Evolutionary conservation across 176 grass and related monocot genomes (phyloP), one percentile per base, ranked within the genome.

Genomic region (Aegilops umbellulata): DNA sequence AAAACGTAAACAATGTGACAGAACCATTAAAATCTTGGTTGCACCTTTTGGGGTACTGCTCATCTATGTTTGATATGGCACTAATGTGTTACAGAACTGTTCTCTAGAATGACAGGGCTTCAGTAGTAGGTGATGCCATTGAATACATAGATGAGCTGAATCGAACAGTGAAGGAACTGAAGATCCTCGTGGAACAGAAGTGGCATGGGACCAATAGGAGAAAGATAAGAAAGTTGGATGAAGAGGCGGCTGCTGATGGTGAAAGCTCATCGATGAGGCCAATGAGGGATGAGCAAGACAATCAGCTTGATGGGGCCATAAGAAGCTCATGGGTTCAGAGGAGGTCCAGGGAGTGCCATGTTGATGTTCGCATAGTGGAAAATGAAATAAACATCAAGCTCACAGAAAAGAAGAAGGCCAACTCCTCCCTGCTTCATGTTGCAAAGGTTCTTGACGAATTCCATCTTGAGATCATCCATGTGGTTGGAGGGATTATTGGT

Each of bases 301-400:
- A 78, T 69, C 57, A 88, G 47, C 76, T 88, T 35, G 82, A 91
- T 68, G 95, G 65, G 53, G 78, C 79, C 78, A 84, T 91, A 70
- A 91, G 89, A 85, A 97, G 95, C 71, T 93, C 95, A 61, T 95
- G 93, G 93, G 69, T 97, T 69, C 92, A 93, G 35, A 88, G 92
- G 82, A 93, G 85, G 86, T 93, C 93, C 23, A 95, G 93, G 85
- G 93, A 97, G 78, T 88, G 95, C 31, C 51, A 87, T 23, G 92
- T 97, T 39, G 95, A 95, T 86, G 90, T 97, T 36, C 91, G 90
- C 35, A 90, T 94, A 74, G 88, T 97, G 47, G 90, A 95, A 15
- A 93, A 97, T 83, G 95, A 97, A 49, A 89, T 94, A 63, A 95
- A 95, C 76, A 90, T 97, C 64, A 97, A 94, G 87, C 82, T 97